These are phyloP conservation scores for Penstemon davidsonii DNA, from an alignment of 257 asterid species.

Conservation along the genomic window DNA sequence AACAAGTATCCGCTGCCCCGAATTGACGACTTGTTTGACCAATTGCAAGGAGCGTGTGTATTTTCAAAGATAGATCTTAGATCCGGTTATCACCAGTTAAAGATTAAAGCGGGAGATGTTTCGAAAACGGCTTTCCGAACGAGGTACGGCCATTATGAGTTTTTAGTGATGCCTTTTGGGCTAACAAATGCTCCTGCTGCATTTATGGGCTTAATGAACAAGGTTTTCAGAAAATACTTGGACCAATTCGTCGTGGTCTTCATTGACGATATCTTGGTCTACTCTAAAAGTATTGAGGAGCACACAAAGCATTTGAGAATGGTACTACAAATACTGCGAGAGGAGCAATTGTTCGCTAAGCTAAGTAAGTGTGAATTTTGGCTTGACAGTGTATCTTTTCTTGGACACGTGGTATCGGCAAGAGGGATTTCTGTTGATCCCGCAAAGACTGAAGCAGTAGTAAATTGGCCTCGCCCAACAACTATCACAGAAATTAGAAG, in stretches of 20 bases:
- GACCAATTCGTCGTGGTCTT: background rate
- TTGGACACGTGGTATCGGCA: background rate
- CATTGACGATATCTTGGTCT: background rate
- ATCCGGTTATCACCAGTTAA: no score
- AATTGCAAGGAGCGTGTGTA: background rate
- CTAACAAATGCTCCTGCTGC: background rate
- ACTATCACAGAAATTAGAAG: background rate
- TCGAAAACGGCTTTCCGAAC: no score
- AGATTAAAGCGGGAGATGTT: no score
- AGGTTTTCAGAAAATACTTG: background rate
- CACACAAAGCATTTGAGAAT: background rate
- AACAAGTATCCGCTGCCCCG: background rate
- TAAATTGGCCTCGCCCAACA: background rate
- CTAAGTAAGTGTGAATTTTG: background rate
- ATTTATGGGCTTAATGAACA: background rate
- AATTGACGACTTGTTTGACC: background rate
- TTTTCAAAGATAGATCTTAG: no score
- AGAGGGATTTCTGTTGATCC: background rate
- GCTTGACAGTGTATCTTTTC: background rate
- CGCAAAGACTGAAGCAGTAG: background rate
- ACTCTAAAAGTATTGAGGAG: background rate
- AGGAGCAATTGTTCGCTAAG: background rate
- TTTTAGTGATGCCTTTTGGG: no score
- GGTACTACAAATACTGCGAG: background rate
- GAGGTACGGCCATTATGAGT: no score